Conservation (phyloP, 352 stramenopile genomes). For the Phytopythium montanum region DNA sequence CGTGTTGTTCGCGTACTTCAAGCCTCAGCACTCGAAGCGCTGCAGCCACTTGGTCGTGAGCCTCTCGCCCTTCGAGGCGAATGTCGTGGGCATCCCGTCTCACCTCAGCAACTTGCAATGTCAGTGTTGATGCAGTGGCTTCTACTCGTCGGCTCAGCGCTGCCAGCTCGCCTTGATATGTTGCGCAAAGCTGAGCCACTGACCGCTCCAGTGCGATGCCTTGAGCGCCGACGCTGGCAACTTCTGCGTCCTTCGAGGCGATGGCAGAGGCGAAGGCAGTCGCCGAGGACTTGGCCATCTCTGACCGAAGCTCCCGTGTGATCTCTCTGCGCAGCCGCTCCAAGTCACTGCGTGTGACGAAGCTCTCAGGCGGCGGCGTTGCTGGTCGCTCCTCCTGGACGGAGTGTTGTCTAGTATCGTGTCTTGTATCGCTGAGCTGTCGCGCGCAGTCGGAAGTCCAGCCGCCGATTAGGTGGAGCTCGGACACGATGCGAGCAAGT, state of each 20-base stretch:
- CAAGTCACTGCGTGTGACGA: background rate
- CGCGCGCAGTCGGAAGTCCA: slow-evolving; percentile 1
- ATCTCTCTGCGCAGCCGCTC: background rate
- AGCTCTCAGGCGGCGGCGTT: background rate
- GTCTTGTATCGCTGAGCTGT: background rate
- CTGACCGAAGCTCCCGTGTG: background rate
- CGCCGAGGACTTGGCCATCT: background rate
- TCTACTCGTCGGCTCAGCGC: background rate
- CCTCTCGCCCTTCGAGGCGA: background rate
- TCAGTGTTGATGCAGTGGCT: background rate
- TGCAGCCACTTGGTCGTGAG: slow-evolving; percentile 1
- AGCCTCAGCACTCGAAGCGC: background rate
- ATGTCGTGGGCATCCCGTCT: background rate
- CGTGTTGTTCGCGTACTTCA: background rate
- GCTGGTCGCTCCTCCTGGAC: background rate
- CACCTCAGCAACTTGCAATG: slow-evolving; percentile 1
- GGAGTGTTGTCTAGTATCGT: background rate
- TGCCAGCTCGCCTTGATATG: background rate
- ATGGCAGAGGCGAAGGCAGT: background rate
- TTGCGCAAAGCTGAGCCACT: background rate
- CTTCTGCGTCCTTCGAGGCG: background rate
- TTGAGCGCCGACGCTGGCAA: background rate
- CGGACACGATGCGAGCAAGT: slow-evolving; percentile 1
- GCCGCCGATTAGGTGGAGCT: slow-evolving; percentile 5
- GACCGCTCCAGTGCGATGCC: background rate